Evolutionary conservation across 371 early-diverging fungal species (phyloP), one percentile per base, ranked within the genome.

Genomic region (Chytridium lagenaria): DNA sequence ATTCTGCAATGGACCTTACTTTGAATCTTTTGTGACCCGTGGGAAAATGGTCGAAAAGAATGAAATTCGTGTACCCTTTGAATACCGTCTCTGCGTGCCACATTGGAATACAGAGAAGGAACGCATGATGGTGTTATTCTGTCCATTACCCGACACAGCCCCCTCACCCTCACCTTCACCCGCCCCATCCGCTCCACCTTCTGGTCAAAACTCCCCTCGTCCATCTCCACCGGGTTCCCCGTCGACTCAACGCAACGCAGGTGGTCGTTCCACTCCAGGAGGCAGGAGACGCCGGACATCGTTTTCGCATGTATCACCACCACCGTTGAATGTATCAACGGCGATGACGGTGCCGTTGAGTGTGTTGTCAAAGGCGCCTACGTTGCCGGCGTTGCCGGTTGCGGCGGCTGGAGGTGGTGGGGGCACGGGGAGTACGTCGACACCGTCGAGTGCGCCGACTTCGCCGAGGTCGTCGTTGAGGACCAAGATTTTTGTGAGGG

Each of bases 1-100:
- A 5, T 93, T 91, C 79, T 97, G 98, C 77, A 83, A 84, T 23
- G 95, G 95, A 0, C 95, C 98, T 7, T 92, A 88, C 71, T 94
- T 95, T 80, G 90, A 93, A n/a, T 80, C 83, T 0, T 89, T 69
- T 77, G 85, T 86, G 16, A 83, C 80, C 15, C 86, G 93, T 1
- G 83, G 87, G 36, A 82, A 90, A 50, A 81, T 91, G 28, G 85
- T 93, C 36, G 90, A 90, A 68, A 88, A 90, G 57, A 82, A 83
- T 26, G 87, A 55, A 5, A 26, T 55, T 7, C 10, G 26, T 26
- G 55, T 55, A 22, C 92, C 92, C 0, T 77, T 92, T 1, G 92
- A 92, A 78, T 92, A 92, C 72, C 82, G 86, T 3, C 80, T 94
- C 34, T 94, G 94, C 74, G 76, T 85, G n/a, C 88, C 90, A 7